Conservation (phyloP, 345 rosid species). For the Atalantia buxifolia region DNA sequence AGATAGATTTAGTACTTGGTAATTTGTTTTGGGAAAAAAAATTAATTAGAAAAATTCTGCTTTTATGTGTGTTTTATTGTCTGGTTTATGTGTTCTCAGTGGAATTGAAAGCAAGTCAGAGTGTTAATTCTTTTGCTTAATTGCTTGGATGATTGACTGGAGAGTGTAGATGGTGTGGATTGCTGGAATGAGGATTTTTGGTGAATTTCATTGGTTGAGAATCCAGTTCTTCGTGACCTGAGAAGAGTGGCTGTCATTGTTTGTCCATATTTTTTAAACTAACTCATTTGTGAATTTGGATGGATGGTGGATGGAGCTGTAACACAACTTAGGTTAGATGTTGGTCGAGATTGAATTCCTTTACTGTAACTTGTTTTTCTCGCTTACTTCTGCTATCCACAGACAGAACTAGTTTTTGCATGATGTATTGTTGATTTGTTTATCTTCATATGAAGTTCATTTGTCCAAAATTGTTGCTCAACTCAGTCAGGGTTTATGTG, state of each 20-base stretch:
- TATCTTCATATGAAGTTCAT: background rate
- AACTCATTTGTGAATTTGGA: slow-evolving; percentile 8
- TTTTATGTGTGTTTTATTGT: slow-evolving; percentile 28
- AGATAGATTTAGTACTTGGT: slow-evolving; percentile 16
- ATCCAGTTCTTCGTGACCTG: background rate
- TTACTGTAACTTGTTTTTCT: background rate
- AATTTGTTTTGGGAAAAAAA: slow-evolving; percentile 13
- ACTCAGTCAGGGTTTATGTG: too few species aligned
- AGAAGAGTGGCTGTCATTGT: background rate
- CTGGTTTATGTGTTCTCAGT: slow-evolving; percentile 9
- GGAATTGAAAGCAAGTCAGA: slow-evolving; percentile 12
- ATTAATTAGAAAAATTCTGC: slow-evolving; percentile 28
- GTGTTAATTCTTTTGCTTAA: slow-evolving; percentile 11
- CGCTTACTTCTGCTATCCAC: background rate
- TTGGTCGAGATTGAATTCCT: background rate
- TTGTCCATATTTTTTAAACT: slow-evolving; percentile 4
- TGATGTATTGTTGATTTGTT: background rate
- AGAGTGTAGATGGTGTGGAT: background rate
- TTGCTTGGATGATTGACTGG: background rate
- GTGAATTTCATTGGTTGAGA: slow-evolving; percentile 13
- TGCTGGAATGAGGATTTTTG: slow-evolving; percentile 8
- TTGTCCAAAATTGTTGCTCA: background rate
- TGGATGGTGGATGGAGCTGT: slow-evolving; percentile 12
- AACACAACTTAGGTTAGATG: slow-evolving; percentile 11
- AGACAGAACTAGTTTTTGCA: background rate